Conservation (phyloP, 805 yeast species). For the Kregervanrija pseudodelftensis region DNA sequence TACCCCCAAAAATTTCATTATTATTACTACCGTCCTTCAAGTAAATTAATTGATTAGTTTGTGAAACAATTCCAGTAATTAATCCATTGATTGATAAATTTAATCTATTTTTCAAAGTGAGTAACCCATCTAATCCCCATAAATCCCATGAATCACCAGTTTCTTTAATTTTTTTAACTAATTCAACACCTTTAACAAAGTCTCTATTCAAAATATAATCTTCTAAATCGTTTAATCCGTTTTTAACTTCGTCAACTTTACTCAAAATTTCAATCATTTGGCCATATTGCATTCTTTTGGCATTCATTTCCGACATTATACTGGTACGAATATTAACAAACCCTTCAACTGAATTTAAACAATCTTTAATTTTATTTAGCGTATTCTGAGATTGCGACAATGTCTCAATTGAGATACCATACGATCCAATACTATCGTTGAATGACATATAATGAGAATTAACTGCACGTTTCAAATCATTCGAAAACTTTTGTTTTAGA, state of each 20-base stretch:
- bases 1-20: not conserved
- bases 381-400: constrained; percentile 55
- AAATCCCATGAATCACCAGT: constrained; percentile 44
- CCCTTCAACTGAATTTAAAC: constrained; percentile 14
- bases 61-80: constrained; percentile 70
- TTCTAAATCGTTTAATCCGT: constrained; percentile 59
- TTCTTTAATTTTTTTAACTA: constrained; percentile 31
- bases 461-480: constrained; percentile 60
- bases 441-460: constrained; percentile 78
- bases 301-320: constrained; percentile 55
- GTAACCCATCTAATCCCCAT: constrained; percentile 52
- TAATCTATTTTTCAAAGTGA: constrained; percentile 42
- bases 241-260: constrained; percentile 53
- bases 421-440: constrained; percentile 79
- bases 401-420: constrained; percentile 59
- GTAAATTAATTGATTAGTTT: constrained; percentile 51
- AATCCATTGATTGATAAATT: constrained; percentile 52
- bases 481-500: constrained; percentile 49
- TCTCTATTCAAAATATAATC: constrained; percentile 59
- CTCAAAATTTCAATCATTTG: constrained; percentile 67
- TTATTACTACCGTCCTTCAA: constrained; percentile 10
- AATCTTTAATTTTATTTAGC: constrained; percentile 15
- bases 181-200: constrained; percentile 42
- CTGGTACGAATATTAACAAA: constrained; percentile 42
- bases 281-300: constrained; percentile 51